phyloP scores from a whole-genome alignment of 495 filamentous ascomycete genomes.

The Pyrenopolyporus hunteri region DNA sequence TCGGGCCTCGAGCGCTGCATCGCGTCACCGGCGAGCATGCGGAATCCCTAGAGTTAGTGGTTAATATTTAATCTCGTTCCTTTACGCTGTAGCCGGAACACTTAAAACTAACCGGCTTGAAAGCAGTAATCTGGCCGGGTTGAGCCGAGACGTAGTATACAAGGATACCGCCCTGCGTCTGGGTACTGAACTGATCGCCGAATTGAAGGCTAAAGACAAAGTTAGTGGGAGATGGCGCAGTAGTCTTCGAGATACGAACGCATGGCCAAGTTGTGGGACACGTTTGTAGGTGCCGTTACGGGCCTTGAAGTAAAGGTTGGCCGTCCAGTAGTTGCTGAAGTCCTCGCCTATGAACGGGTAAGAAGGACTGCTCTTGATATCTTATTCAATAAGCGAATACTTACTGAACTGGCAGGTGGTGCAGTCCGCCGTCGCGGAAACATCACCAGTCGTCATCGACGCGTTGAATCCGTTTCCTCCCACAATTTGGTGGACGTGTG shows the following conservation, averaged over 20 bases:
- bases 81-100: not conserved
- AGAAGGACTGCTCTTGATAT: not conserved
- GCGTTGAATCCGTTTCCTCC: conserved; percentile 55
- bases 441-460: conserved; percentile 51
- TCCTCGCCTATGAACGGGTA: conserved; percentile 39
- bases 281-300: conserved; percentile 59
- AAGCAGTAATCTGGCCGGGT: conserved; percentile 58
- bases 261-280: conserved; percentile 53
- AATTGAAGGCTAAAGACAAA: conserved; percentile 46
- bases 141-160: conserved; percentile 62
- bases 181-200: conserved; percentile 55
- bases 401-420: conserved; percentile 51
- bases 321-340: conserved; percentile 61
- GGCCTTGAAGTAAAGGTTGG: conserved; percentile 59
- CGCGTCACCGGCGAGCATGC: conserved; percentile 59
- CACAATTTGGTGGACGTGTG: conserved; percentile 54
- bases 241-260: conserved; percentile 28
- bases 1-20: conserved; percentile 47
- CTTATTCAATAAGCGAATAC: not conserved
- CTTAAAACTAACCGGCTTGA: conserved; percentile 51
- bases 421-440: conserved; percentile 46
- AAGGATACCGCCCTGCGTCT: conserved; percentile 55
- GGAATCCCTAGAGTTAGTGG: conserved; percentile 49
- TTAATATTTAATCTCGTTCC: not conserved
- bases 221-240: not conserved